Percentiles rank a stretch among this genome's conserved stretches.
phyloP scores from a whole-genome alignment of 108 stramenopile species.

The Pseudonitzschia delicatissima region DNA sequence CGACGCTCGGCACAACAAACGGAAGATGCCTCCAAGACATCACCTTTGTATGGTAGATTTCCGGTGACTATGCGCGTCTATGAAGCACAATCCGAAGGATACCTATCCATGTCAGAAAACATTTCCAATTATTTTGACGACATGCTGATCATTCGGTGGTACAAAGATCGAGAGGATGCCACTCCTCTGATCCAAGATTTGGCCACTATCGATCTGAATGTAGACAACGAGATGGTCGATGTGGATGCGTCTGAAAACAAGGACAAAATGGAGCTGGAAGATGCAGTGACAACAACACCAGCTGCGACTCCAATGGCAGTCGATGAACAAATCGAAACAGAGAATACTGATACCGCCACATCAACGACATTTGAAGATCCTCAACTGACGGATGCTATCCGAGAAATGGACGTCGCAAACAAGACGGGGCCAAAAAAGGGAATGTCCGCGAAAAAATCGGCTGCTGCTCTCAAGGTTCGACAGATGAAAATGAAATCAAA shows the following conservation, averaged over 20 bases:
- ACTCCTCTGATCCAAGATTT: background rate
- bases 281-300: background rate
- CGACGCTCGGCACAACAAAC: background rate
- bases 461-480: conserved; percentile 37
- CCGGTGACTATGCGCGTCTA: conserved; percentile 43
- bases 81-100: conserved; percentile 33
- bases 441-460: conserved; percentile 20
- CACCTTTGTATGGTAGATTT: conserved; percentile 21
- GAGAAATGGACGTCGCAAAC: background rate
- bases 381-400: background rate
- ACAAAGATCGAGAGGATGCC: conserved; percentile 14
- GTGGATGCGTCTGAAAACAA: background rate
- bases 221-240: background rate
- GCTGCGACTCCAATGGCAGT: conserved; percentile 1
- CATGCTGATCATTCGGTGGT: conserved; percentile 41
- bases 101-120: conserved; percentile 8
- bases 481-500: conserved; percentile 53
- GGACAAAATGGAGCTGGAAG: background rate
- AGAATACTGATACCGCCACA: background rate
- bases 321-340: background rate
- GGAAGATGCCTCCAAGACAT: background rate
- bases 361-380: conserved; percentile 12
- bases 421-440: conserved; percentile 26
- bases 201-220: background rate
- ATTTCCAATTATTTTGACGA: conserved; percentile 10